Base-by-base conservation (phyloP, 1,284 basidiomycete species). In the Sphaerobolus stellatus region DNA sequence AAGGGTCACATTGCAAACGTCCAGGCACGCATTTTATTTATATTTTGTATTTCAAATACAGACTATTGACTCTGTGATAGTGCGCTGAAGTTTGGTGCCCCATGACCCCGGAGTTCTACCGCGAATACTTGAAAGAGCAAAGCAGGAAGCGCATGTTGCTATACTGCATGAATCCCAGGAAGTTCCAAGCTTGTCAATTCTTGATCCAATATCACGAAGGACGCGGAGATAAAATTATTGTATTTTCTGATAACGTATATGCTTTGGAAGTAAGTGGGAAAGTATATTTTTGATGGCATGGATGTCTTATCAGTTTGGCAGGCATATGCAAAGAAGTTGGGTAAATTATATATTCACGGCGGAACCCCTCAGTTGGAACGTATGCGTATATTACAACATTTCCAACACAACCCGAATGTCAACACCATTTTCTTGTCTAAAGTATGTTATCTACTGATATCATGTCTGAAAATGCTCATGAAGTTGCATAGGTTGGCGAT, bases 41-140 rank as follows among this genome's bases (percentile, higher is more conserved):
- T 54, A 22, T 29, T 30, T 45, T 38, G 45, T 45, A 54, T 25
- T 36, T 44, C 14, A 11, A 22, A 14, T 29, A 6, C 40, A 38
- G 16, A 20, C 29, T 14, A 18, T 9, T 22, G 3, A 30, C n/a
- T 45, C 48, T 3, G 22, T 43, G 29, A 22, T 61, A 95, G 90
- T 98, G 95, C 70, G 97, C 97, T 14, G 97, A 99, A 74, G 97
- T 99, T 5, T 99, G 97, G 97, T 99, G 97, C 68, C 93, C 94
- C 8, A 99, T 99, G 97, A 98, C 97, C 29, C 96, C 97, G n/a
- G 95, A 99, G 69, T 99, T 99, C 70, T 99, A 99, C 71, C 88
- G 93, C 64, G 96, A 99, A 73, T 99, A 99, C 68, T 80, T 99
- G 58, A 83, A 92, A 59, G 92, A 95, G 70, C 88, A 91, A 69